Base-by-base conservation (phyloP, 2,329 filamentous ascomycete genomes). In the Neofusicoccum sp. region DNA sequence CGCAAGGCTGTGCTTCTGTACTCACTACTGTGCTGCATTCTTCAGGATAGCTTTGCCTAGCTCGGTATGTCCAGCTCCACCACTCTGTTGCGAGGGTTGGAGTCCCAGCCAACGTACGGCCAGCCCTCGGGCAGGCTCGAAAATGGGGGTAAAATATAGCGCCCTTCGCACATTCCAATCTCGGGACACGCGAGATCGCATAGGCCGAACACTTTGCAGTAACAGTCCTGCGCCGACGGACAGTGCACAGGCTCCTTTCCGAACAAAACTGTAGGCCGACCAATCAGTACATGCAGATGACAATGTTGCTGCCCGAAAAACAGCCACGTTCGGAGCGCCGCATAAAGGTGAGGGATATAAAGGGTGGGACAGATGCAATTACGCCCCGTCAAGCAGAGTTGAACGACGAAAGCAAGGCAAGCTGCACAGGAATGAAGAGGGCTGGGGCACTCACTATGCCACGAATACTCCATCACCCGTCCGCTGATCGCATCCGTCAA, bases 161-260 rank as follows among this genome's bases (percentile, higher is more conserved):
- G 82, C 2, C 81, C 81, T 3, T 81, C 75, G 69, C 88, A 90
- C 31, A 77, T 78, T 28, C 79, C 76, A 16, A 77, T 70, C 1
- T 77, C 72, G 11, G 69, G 67, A 50, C 78, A 80, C 0, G 75
- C 67, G 14, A 85, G 67, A 61, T 81, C 67, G 72, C 88, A 91
- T 31, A 88, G 68, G 0, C 87, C 87, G 68, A 87, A 91, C 14
- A 86, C 81, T 44, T 87, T 84, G 75, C 88, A 90, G 72, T 90
- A 90, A 71, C 88, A 90, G 7, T 85, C 82, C 49, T 79, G 74
- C 1, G 85, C 85, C 16, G 78, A 77, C 0, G 88, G 88, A 67
- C 88, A 91, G 67, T 88, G 81, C 1, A 88, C 80, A 0, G 74
- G 66, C 5, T 70, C 67, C 33, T 77, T 77, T 2, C 74, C 74